Base-by-base conservation (phyloP, 2,329 filamentous ascomycete species). In the Penicillium italicum region DNA sequence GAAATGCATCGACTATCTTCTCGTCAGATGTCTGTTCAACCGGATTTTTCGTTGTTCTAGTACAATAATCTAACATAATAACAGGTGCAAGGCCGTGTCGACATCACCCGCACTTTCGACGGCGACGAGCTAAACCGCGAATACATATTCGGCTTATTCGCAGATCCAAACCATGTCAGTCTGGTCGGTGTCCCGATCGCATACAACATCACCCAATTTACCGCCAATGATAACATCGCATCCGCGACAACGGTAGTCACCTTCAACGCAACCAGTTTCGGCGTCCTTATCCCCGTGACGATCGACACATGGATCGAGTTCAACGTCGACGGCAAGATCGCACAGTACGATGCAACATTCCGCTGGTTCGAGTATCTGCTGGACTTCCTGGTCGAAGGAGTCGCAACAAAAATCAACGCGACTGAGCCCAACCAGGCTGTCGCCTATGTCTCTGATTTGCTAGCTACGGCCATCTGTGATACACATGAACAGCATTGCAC, bases 251-350 rank as follows among this genome's bases (percentile, higher is more conserved):
- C 65, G 0, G 57, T 68, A 1, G 60, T 66, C 11, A 66, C 62
- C 0, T 66, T 67, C 56, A 68, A 67, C 43, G 56, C 58, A 9
- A 66, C 62, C 2, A 63, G 54, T 0, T 68, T 67, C 22, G 61
- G 60, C 9, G 41, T 66, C 4, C n/a, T 59, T 0, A 20, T 66
- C 9, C 64, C 65, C 0, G 54, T 67, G 4, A 67, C 65, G 1
- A 66, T 68, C 26, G 66, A 70, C 48, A 65, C 64, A 0, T 70
- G 65, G 67, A 63, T 68, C 11, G 51, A 62, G 10, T 68, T 56
- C 47, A 59, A 66, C 30, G 1, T 36, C 0, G 56, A 64, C 0
- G 60, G 65, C 7, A 66, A 66, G 18, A 66, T 69, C 16, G 28
- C 33, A 0, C 62, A 67, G 28, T 69, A 68, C 26, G 65, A 69